Base-by-base conservation (phyloP, 2,329 filamentous ascomycete genomes). In the Aspergillus ustus region DNA sequence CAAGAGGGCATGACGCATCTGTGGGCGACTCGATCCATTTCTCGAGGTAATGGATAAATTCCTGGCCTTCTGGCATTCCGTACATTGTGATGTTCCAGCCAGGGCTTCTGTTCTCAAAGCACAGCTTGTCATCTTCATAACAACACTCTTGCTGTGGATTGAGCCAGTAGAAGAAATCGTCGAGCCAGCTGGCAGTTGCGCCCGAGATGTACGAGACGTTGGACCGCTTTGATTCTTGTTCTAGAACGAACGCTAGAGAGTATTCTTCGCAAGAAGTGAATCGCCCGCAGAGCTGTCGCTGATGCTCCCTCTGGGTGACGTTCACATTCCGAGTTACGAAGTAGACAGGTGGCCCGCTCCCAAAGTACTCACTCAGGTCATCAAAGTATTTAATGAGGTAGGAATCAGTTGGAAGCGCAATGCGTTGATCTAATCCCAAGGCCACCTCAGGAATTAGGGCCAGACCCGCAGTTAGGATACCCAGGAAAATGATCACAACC, bases 331-430 rank as follows among this genome's bases (percentile, higher is more conserved):
- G 87, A 2, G 93, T 92, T 50, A 99, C 92, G 75, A 99, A 99
- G 77, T 98, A 99, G 7, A 99, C 93, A 0, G 95, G 95, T 52
- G 95, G 94, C 0, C 95, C 96, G 17, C 89, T 89, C 63, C 93
- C 91, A 69, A 98, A 90, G 74, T 99, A 99, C 62, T 88, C 88
- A 75, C 97, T 96, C 31, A 99, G 82, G 74, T 99, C 95, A 72
- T 98, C 93, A 78, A 99, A 99, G 77, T 97, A 99, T 9, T 91
- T 87, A 64, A 99, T 97, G 54, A 99, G 82, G 74, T 99, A 99
- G 1, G 94, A 98, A 70, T 92, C 93, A 66, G 91, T 91, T 0
- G 95, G 95, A 61, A 99, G 91, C 11, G 95, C 95, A 58, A 97
- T 94, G 19, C 95, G 89, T 78, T 99, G 95, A 72, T 99, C 95